Evolutionary conservation across 1,284 basidiomycete genomes (phyloP).

Genomic region (Schizophyllum commune): DNA sequence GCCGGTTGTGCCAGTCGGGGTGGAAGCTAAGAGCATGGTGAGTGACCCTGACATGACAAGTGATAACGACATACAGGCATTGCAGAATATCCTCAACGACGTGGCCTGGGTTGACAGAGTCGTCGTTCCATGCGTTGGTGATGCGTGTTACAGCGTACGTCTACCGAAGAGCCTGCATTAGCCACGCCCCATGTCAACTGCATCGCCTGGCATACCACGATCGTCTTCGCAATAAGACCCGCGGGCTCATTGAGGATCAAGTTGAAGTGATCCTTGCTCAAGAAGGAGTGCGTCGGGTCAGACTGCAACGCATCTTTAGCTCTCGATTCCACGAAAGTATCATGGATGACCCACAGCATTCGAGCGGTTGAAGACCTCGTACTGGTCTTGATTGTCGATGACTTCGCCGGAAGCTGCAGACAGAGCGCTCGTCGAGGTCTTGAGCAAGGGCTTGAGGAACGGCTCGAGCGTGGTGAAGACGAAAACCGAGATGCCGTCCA

Average conservation of each 20-base stretch:
- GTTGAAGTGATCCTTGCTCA: constrained; percentile 77
- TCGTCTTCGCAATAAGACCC: constrained; percentile 62
- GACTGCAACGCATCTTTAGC: constrained; percentile 36
- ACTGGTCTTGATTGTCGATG: constrained; percentile 76
- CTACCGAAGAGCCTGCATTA: constrained; percentile 23
- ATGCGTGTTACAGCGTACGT: constrained; percentile 52
- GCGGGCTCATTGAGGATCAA: constrained; percentile 76
- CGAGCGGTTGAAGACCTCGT: constrained; percentile 77
- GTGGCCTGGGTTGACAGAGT: constrained; percentile 48
- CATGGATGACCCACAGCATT: constrained; percentile 56
- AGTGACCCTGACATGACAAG: background rate
- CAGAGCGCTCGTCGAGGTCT: constrained; percentile 57
- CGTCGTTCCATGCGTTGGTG: constrained; percentile 82
- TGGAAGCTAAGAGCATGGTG: constrained; percentile 53
- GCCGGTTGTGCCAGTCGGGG: constrained; percentile 70
- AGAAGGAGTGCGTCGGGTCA: constrained; percentile 81
- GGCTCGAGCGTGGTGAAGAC: constrained; percentile 81
- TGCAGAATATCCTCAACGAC: constrained; percentile 65
- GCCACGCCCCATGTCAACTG: background rate
- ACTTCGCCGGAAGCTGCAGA: constrained; percentile 63
- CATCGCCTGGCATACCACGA: constrained; percentile 42
- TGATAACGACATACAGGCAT: constrained; percentile 47
- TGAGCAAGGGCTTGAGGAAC: constrained; percentile 66
- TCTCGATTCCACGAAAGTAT: too few relatives aligned
- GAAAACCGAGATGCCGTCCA: constrained; percentile 73